Evolutionary conservation across 2,329 filamentous ascomycete genomes (phyloP), one percentile per base, ranked within the genome.

Genomic region (Penicillium freii): DNA sequence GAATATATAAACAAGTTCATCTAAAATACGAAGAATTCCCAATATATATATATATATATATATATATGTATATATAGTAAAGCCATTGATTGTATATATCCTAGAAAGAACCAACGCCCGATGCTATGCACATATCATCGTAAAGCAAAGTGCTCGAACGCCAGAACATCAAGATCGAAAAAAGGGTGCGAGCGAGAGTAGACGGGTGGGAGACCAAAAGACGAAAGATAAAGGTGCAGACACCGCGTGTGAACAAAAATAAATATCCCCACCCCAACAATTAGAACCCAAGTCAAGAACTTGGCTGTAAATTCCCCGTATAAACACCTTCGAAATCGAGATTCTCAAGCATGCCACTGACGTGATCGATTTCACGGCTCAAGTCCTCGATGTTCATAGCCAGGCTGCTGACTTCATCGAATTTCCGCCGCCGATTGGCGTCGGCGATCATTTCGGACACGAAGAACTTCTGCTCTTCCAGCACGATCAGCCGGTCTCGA

Each of bases 401-500:
- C 56, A 97, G 77, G 11, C 90, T 90, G 55, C 86, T 84, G 2
- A 95, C 90, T 73, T 97, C 92, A 68, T 96, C 92, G 64, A 96
- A 95, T 57, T 90, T 86, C 29, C 90, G 81, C 11, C 89, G 84
- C 42, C 87, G 87, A 47, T 87, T 88, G 0, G 92, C 91, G 59
- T 87, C 85, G 8, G 84, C 84, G 44, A 96, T 85, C 91, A 96
- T 96, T 65, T 90, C 87, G 38, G 87, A 85, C 0, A 97, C 91
- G 75, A 96, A 86, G 74, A 95, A 96, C 62, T 87, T 88, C 73
- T 97, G 92, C 75, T 97, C 92, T 72, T 96, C 91, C 1, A 97
- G 81, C 7, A 97, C 87, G 31, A 94, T 89, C 13, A 96, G 78
- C 4, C 86, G 81, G 68, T 96, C 92, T 17, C 89, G 84, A 1